Evolutionary conservation across 306 rosid genomes (phyloP).

Genomic region (Rubus idaeus): DNA sequence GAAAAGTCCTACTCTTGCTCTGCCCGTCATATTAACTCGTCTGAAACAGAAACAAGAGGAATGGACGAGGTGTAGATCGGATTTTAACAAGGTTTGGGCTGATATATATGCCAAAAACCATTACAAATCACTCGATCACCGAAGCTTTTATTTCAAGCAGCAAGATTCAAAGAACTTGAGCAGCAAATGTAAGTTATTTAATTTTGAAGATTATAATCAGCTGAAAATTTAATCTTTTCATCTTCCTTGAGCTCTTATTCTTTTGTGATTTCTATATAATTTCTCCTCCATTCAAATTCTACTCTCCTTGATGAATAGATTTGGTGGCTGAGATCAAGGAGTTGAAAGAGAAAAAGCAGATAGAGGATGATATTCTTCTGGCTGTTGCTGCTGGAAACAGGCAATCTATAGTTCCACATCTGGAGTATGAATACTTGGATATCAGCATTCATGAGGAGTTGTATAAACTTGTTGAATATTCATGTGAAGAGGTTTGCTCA

Average conservation of each 20-base stretch:
- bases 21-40: conserved; percentile 86
- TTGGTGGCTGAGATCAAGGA: conserved; percentile 92
- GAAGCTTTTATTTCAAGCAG: conserved; percentile 98
- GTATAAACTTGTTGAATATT: conserved; percentile 78
- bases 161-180: conserved; percentile 97
- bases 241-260: conserved; percentile 6
- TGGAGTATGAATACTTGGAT: conserved; percentile 77
- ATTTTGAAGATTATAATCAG: conserved; percentile 7
- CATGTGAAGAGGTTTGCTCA: conserved; percentile 82
- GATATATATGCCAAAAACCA: conserved; percentile 93
- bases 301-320: conserved; percentile 44
- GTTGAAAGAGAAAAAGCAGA: conserved; percentile 75
- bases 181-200: conserved; percentile 72
- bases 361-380: conserved; percentile 78
- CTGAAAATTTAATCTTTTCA: conserved; percentile 12
- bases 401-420: conserved; percentile 69
- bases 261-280: neutral
- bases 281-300: conserved; percentile 25
- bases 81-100: conserved; percentile 98
- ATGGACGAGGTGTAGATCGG: conserved; percentile 89
- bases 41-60: conserved; percentile 97
- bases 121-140: conserved; percentile 96
- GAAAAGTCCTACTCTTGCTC: conserved; percentile 72
- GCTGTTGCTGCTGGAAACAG: conserved; percentile 80
- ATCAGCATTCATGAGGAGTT: conserved; percentile 74